Evolutionary conservation across 768 basidiomycete species (phyloP).

Genomic region (Mycena olivaceomarginata): DNA sequence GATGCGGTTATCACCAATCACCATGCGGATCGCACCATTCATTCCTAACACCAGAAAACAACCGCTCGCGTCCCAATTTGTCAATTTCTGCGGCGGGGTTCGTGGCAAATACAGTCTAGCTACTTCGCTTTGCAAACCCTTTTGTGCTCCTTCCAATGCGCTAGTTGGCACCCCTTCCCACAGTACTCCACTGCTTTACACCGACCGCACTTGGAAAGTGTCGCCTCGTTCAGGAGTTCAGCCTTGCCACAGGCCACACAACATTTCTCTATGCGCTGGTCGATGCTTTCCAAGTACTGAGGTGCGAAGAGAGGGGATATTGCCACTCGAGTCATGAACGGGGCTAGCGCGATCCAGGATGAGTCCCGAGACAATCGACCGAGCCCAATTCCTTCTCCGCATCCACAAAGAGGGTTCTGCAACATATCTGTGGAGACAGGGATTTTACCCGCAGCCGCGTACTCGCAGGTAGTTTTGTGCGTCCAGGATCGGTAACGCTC

Average conservation of each 20-base stretch:
- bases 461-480: constrained; percentile 62
- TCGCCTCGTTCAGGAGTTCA: constrained; percentile 21
- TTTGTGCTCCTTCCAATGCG: constrained; percentile 60
- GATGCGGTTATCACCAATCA: constrained; percentile 33
- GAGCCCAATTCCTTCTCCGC: constrained; percentile 61
- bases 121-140: constrained; percentile 23
- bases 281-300: constrained; percentile 63
- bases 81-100: neutral
- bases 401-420: constrained; percentile 60
- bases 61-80: constrained; percentile 16
- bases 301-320: constrained; percentile 65
- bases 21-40: neutral
- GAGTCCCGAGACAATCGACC: constrained; percentile 49
- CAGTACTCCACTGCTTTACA: constrained; percentile 61
- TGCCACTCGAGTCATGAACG: constrained; percentile 60
- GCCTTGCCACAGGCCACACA: constrained; percentile 50
- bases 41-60: constrained; percentile 6
- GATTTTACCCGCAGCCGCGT: constrained; percentile 45
- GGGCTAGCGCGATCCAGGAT: constrained; percentile 54
- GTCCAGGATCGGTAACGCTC: constrained; percentile 65
- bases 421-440: constrained; percentile 56
- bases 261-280: constrained; percentile 46
- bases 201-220: constrained; percentile 47
- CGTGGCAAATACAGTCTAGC: neutral
- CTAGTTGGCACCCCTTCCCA: constrained; percentile 56